Base-by-base conservation (phyloP, 1,284 basidiomycete genomes). In the Rhodotorula sp. region DNA sequence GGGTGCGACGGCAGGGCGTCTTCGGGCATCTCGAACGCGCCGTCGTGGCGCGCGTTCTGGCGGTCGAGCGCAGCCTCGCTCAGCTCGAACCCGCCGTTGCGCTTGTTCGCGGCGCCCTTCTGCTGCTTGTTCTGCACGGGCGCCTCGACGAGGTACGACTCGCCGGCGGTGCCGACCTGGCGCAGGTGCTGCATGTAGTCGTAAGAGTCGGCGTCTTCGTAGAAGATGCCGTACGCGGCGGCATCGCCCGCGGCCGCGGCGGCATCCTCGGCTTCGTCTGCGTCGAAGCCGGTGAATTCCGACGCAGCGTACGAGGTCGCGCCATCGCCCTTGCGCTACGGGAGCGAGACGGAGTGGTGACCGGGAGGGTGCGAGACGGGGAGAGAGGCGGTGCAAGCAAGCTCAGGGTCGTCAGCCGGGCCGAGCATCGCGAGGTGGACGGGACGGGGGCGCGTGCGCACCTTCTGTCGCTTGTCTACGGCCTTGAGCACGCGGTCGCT, bases 111-210 rank as follows among this genome's bases (percentile, higher is more conserved):
- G 57, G 55, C 64, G 50, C 61, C 57, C 67, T 66, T 74, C 66
- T 73, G 78, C 48, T 71, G 68, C 67, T 78, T 78, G n/a, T 60
- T 61, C n/a, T 63, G 45, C 0, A 45, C 45, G 45, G 67, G 76
- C 52, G 75, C 76, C 59, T 74, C 78, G 55, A 79, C 70, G 42
- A 77, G 70, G 64, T 70, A 72, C 14, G 72, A 52, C 54, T 90
- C 91, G 79, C 90, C 88, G 73, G 88, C 85, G 8, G 86, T 74
- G 7, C 92, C 92, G 55, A 92, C 87, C 1, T 87, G 80, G 34
- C 91, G 89, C 50, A 99, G 86, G 83, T 99, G 97, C 82, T 96
- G 91, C 92, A 98, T 96, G 84, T 99, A 99, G 82, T 99, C 92
- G 84, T 99, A 99, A 68, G 92, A 87, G 49, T 64, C 53, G n/a